Base-by-base conservation (phyloP, 345 rosid species). In the Hibiscus syriacus region DNA sequence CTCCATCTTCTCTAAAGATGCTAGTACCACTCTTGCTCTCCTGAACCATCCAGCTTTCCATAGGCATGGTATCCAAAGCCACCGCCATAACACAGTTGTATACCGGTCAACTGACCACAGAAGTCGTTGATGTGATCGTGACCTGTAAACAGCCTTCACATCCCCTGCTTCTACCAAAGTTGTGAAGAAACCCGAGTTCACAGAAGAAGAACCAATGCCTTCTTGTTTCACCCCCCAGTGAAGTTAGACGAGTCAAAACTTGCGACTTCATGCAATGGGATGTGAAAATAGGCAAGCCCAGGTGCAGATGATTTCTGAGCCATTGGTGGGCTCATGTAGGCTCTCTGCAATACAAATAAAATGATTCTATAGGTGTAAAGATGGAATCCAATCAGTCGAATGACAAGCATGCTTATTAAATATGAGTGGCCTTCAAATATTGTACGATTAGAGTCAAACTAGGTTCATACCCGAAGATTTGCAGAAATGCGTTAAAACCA, bases 61-160 rank as follows among this genome's bases (percentile, higher is more conserved):
- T 34, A 34, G 38, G 38, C 38, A 34, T 34, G 97, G 80, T 90
- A 90, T 74, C 98, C 96, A 72, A 88, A 84, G 16, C 92, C 98
- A 53, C 97, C 98, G 34, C 87, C 97, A 45, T 92, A 92, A 61
- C 98, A 92, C 70, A 92, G 96, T 30, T 92, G 81, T 65, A 90
- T 80, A 20, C 92, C 90, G 26, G 70, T 74, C 48, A 84, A 80
- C 26, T 66, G 19, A 11, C 85, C 96, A 66, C 98, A 93, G 73
- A 88, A 93, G 80, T 93, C 98, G n/a, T 88, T 92, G 68, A 83
- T 0, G 66, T 93, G 98, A 73, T 93, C 98, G 62, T 93, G 97
- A 36, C 97, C 98, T 0, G 77, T 83, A 80, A 93, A 85, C 94
- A 63, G 92, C 94, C 76, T 85, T 93, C 75, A 85, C 89, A 29